These are phyloP conservation scores for Exophiala sp. DNA, from an alignment of 2,329 filamentous ascomycete genomes.

Conservation along the genomic window DNA sequence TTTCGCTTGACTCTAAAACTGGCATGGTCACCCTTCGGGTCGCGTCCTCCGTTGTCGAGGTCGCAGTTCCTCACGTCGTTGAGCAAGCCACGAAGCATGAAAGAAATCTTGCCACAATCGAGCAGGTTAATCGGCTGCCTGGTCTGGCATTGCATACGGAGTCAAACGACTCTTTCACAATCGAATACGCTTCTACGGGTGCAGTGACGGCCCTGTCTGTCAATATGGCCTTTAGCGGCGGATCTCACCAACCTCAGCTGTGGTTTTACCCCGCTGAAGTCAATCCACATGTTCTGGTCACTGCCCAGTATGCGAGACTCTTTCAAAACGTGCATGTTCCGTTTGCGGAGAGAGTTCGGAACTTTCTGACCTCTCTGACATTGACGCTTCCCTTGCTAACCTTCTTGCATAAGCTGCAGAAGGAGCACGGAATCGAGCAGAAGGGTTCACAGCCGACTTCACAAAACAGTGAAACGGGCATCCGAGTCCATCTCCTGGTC, in stretches of 20 bases:
- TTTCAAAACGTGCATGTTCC: constrained; percentile 11
- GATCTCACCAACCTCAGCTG: constrained; percentile 9
- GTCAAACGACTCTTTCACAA: constrained; percentile 17
- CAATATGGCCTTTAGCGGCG: constrained; percentile 10
- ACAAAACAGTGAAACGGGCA: background rate
- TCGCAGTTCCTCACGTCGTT: constrained; percentile 17
- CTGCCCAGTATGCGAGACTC: constrained; percentile 11
- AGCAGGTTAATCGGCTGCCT: constrained; percentile 19
- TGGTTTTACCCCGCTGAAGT: constrained; percentile 18
- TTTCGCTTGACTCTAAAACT: constrained; percentile 16
- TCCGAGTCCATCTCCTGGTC: constrained; percentile 25
- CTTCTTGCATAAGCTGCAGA: constrained; percentile 33
- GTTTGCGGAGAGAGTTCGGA: constrained; percentile 16
- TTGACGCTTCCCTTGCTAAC: constrained; percentile 42
- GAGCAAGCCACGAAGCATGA: constrained; percentile 22
- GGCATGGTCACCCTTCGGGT: constrained; percentile 18
- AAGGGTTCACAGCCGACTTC: background rate
- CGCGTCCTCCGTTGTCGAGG: constrained; percentile 11
- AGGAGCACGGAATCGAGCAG: constrained; percentile 6
- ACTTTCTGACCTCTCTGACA: constrained; percentile 32
- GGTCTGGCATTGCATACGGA: constrained; percentile 19
- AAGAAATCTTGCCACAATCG: constrained; percentile 22
- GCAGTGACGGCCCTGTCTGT: constrained; percentile 10
- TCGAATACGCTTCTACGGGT: constrained; percentile 17
- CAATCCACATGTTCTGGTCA: constrained; percentile 23